Evolutionary conservation across 1,284 basidiomycete species (phyloP).

Genomic region (Pterula multifida): DNA sequence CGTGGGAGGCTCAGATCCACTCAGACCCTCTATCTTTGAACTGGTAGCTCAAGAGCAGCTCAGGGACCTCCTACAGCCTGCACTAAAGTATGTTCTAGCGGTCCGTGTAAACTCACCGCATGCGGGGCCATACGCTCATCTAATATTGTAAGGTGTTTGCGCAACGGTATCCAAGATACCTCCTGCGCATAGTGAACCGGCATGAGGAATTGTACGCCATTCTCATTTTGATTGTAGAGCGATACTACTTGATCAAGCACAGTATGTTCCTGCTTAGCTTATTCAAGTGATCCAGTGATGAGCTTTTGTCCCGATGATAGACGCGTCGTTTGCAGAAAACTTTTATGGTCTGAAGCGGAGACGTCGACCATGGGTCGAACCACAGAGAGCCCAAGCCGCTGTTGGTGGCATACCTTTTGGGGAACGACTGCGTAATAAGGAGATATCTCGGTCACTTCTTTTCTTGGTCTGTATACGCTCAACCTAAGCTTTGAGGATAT

Average conservation of each 20-base stretch:
- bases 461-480: conserved; percentile 46
- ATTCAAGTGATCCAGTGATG: not conserved
- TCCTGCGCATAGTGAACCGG: conserved; percentile 82
- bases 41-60: conserved; percentile 94
- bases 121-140: conserved; percentile 2
- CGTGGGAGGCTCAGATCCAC: conserved; percentile 47
- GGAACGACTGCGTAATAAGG: conserved; percentile 49
- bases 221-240: conserved; percentile 83
- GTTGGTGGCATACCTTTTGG: conserved; percentile 51
- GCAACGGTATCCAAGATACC: conserved; percentile 88
- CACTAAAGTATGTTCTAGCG: conserved; percentile 88
- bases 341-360: conserved; percentile 86
- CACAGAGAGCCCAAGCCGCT: conserved; percentile 51
- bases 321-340: conserved; percentile 85
- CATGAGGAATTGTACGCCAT: conserved; percentile 95
- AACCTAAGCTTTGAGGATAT: not conserved
- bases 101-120: conserved; percentile 33
- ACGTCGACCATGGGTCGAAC: conserved; percentile 56
- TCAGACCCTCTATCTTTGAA: conserved; percentile 90
- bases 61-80: conserved; percentile 85
- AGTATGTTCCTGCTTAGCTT: conserved; percentile 35
- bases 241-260: conserved; percentile 78
- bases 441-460: conserved; percentile 65
- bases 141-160: conserved; percentile 68
- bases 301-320: conserved; percentile 25